Conservation (phyloP, 1,284 basidiomycete species). For the Moesziomyces antarcticus region DNA sequence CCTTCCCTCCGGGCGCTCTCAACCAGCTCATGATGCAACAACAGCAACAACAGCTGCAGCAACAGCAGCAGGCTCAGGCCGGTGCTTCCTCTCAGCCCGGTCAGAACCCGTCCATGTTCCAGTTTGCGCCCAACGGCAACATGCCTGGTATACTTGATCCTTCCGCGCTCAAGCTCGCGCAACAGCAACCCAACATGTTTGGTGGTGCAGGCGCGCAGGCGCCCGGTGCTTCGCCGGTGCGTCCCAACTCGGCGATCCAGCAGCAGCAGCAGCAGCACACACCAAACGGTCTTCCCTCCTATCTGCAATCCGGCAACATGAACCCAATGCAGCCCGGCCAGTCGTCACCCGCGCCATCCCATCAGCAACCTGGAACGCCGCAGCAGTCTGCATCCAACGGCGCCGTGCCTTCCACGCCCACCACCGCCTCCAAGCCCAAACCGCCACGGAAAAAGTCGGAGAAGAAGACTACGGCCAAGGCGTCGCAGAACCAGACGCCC, state of each 20-base stretch:
- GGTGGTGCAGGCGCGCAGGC: conserved; percentile 8
- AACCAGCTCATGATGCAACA: conserved; percentile 49
- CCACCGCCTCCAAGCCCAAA: conserved; percentile 39
- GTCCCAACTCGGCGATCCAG: conserved; percentile 34
- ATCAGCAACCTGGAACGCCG: conserved; percentile 41
- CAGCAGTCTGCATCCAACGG: conserved; percentile 35
- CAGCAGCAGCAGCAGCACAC: conserved; percentile 33
- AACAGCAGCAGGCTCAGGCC: conserved; percentile 26
- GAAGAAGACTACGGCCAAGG: conserved; percentile 39
- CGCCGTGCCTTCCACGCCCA: conserved; percentile 25
- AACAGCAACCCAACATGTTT: conserved; percentile 26
- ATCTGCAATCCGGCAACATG: conserved; percentile 33
- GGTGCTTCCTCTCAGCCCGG: conserved; percentile 21
- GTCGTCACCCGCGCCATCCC: conserved; percentile 30
- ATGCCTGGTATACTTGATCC: conserved; percentile 39
- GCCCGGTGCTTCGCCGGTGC: conserved; percentile 31
- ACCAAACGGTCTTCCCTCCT: conserved; percentile 44
- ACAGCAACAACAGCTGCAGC: conserved; percentile 29
- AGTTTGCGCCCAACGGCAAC: conserved; percentile 29
- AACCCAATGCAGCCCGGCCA: conserved; percentile 27
- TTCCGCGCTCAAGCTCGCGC: conserved; percentile 34
- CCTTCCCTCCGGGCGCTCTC: conserved; percentile 34
- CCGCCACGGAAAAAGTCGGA: conserved; percentile 45
- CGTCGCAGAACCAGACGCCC: conserved; percentile 37
- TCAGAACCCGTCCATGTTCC: conserved; percentile 29